A percentile compares a stretch with the other conserved stretches of the same genome.
Evolutionary conservation across 768 basidiomycete genomes (phyloP).

Genomic region (Pulveroboletus frians): DNA sequence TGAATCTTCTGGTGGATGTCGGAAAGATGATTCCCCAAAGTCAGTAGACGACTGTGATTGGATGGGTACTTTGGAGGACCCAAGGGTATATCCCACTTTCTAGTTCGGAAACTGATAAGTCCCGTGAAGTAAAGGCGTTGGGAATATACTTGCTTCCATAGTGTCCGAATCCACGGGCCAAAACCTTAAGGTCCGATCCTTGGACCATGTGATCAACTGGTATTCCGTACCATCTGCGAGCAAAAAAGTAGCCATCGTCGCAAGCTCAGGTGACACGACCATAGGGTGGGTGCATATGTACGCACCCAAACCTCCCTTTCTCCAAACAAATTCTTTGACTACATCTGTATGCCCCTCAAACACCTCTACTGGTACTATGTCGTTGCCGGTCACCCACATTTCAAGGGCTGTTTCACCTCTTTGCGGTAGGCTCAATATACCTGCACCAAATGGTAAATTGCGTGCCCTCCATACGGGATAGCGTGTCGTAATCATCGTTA

Average conservation of each 20-base stretch:
- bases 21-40: conserved; percentile 42
- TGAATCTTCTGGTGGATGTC: conserved; percentile 45
- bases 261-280: background rate
- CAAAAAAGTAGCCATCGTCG: background rate
- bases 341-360: conserved; percentile 91
- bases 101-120: conserved; percentile 21
- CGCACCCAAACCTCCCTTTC: conserved; percentile 57
- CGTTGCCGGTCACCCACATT: conserved; percentile 56
- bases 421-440: conserved; percentile 84
- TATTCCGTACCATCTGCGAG: conserved; percentile 47
- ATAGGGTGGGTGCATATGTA: background rate
- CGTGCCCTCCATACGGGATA: conserved; percentile 96
- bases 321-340: conserved; percentile 98
- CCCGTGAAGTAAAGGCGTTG: background rate
- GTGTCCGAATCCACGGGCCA: conserved; percentile 78
- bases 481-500: conserved; percentile 56
- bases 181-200: conserved; percentile 85
- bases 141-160: conserved; percentile 48
- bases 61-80: conserved; percentile 23
- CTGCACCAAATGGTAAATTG: conserved; percentile 86
- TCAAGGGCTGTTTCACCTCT: conserved; percentile 78
- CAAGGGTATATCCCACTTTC: conserved; percentile 46
- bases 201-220: conserved; percentile 75
- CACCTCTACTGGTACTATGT: conserved; percentile 49
- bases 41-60: conserved; percentile 20